phyloP scores from a whole-genome alignment of 2,329 filamentous ascomycete species.

The Aureobasidium pullulans region DNA sequence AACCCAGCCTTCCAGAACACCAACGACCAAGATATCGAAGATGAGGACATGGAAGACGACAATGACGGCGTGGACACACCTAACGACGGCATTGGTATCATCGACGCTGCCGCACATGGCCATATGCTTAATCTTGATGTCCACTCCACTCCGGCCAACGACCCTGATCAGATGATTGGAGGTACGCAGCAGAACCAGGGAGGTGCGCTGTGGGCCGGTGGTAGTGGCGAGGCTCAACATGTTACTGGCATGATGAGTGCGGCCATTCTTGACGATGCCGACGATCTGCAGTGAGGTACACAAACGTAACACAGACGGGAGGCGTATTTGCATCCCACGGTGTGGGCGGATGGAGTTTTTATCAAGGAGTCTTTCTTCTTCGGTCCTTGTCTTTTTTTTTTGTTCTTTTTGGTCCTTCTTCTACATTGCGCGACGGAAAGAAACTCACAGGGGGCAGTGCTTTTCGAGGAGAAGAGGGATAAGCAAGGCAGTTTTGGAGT shows the following conservation, averaged over 20 bases:
- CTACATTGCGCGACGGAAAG: too few species aligned
- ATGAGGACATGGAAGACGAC: constrained; percentile 23
- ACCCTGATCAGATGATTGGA: background rate
- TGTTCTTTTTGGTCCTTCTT: too few species aligned
- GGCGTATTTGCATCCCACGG: too few species aligned
- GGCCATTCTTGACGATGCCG: constrained; percentile 31
- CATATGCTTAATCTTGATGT: constrained; percentile 29
- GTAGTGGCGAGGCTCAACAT: constrained; percentile 23
- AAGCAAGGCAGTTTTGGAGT: too few species aligned
- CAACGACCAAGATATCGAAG: constrained; percentile 17
- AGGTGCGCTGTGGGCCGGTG: constrained; percentile 11
- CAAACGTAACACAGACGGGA: too few species aligned
- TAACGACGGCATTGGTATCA: constrained; percentile 1
- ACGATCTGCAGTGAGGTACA: constrained; percentile 19
- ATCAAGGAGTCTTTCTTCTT: too few species aligned
- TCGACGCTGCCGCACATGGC: background rate
- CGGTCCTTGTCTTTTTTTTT: too few species aligned
- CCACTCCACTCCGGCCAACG: background rate
- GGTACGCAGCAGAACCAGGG: background rate
- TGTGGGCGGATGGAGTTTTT: too few species aligned
- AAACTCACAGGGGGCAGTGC: too few species aligned
- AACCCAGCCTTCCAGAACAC: constrained; percentile 11
- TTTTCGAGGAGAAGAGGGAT: too few species aligned
- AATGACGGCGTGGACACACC: constrained; percentile 16
- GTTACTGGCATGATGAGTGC: constrained; percentile 32